A percentile compares a stretch with the other conserved stretches of the same genome.
Conservation (phyloP, 2,329 filamentous ascomycete species). For the Claviceps pusilla region DNA sequence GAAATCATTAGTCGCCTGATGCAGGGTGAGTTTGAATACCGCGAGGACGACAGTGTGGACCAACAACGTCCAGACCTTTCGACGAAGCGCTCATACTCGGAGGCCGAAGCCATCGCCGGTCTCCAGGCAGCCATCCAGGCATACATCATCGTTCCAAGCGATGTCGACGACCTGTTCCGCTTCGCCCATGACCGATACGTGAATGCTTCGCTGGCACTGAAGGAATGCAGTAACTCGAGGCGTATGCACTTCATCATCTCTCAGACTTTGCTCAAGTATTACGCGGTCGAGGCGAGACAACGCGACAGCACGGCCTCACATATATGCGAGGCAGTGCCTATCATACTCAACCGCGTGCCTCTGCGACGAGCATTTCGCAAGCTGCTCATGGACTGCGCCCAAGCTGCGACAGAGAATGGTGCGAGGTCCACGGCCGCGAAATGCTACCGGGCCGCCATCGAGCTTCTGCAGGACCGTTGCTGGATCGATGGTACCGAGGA, state of each 20-base stretch:
- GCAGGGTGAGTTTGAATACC: constrained; percentile 54
- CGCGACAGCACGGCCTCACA: constrained; percentile 66
- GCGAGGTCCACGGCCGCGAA: constrained; percentile 68
- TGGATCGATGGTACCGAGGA: constrained; percentile 60
- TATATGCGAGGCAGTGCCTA: constrained; percentile 59
- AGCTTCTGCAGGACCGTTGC: constrained; percentile 61
- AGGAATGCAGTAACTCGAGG: constrained; percentile 45
- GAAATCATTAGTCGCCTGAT: constrained; percentile 63
- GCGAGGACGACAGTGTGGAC: constrained; percentile 29
- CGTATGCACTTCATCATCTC: constrained; percentile 90
- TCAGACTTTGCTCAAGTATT: constrained; percentile 63
- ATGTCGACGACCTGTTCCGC: constrained; percentile 72
- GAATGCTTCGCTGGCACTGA: constrained; percentile 55
- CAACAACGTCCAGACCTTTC: constrained; percentile 9
- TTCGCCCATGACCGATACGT: constrained; percentile 84
- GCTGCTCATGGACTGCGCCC: constrained; percentile 64
- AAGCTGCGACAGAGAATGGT: constrained; percentile 64
- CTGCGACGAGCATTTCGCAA: constrained; percentile 54
- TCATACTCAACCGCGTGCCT: constrained; percentile 53
- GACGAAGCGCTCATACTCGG: constrained; percentile 30
- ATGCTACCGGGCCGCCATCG: constrained; percentile 64
- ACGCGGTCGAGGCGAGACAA: constrained; percentile 41
- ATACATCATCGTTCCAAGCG: constrained; percentile 67
- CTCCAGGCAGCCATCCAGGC: constrained; percentile 69
- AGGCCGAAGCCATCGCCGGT: constrained; percentile 57